Percentiles rank a stretch among this genome's conserved stretches.
These are phyloP conservation scores for Lentinula guzmanii DNA, from an alignment of 768 basidiomycete genomes.

Conservation along the genomic window DNA sequence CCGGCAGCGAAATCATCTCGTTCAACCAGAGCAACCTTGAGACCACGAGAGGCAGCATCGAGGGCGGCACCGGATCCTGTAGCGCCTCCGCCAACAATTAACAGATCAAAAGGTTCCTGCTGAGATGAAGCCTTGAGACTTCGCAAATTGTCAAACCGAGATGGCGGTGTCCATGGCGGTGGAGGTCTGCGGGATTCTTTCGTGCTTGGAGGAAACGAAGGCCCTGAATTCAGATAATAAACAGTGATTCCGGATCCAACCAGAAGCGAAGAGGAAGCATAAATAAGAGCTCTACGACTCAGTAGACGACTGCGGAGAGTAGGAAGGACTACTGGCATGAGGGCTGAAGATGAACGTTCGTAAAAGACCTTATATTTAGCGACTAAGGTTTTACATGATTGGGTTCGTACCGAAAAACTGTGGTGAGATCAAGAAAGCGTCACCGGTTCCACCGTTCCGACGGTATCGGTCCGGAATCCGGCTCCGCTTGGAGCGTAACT, in stretches of 20 bases:
- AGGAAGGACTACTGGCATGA: constrained; percentile 1
- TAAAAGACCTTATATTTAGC: not conserved
- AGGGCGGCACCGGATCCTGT: constrained; percentile 96
- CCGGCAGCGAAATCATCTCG: constrained; percentile 87
- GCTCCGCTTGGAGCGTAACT: not conserved
- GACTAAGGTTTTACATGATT: not conserved
- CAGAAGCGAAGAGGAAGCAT: not conserved
- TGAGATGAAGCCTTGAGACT: constrained; percentile 43
- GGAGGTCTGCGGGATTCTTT: constrained; percentile 66
- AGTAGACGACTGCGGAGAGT: constrained; percentile 2
- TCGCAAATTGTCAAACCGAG: constrained; percentile 58
- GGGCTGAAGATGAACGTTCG: not conserved
- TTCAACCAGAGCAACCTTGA: constrained; percentile 92
- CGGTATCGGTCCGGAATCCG: not conserved
- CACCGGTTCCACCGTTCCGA: not conserved
- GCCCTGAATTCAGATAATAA: constrained; percentile 71
- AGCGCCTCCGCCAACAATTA: constrained; percentile 91
- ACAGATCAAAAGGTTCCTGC: constrained; percentile 64
- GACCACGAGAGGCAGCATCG: constrained; percentile 86
- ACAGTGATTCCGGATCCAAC: constrained; percentile 54
- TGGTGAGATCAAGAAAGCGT: not conserved
- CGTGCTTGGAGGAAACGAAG: constrained; percentile 58
- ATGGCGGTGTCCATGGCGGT: constrained; percentile 74
- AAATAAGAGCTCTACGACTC: not conserved
- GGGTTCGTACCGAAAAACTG: not conserved